Evolutionary conservation across 2,329 filamentous ascomycete genomes (phyloP), one percentile per base, ranked within the genome.

Genomic region (Cadophora luteo-olivacea): DNA sequence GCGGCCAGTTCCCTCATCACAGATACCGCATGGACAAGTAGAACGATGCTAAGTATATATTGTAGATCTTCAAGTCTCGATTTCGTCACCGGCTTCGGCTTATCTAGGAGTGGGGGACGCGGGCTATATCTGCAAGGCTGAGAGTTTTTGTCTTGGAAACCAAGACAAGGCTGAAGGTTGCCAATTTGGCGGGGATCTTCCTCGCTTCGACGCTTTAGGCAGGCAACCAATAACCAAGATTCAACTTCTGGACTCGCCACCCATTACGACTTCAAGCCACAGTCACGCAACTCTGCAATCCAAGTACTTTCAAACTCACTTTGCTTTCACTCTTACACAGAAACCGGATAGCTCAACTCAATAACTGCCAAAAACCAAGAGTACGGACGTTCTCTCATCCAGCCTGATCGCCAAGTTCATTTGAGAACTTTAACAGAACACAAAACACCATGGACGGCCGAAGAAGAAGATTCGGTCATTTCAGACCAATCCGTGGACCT

Each of bases 201-300:
- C 36, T 60, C 57, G 36, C 38, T 60, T 60, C 38, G 57, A 33
- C 36, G 24, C 41, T 16, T 45, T 45, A 45, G 41, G 41, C 41
- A 58, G 57, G 57, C 57, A 60, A 45, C 52, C 51, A 45, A 19
- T 36, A 58, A 24, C 55, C 33, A 60, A 60, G 14, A 45, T 19
- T 29, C 57, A 45, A 41, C 57, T 60, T 60, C 11, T 7, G 6
- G 52, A 60, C 2, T 25, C 36, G 57, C 57, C 57, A 60, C 57
- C 38, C 33, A 45, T 60, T 60, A 60, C 57, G 57, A 45, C 41
- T 45, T 45, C 41, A 45, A 60, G 38, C 7, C 9, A 22, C 32
- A n/a, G 36, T 55, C 33, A 25, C 57, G 22, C n/a, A 60, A 6
- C 33, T 25, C 19, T 5, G 16, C 29, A 16, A 16, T 12, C 24